These are phyloP conservation scores for Hevea brasiliensis DNA, from an alignment of 345 rosid genomes.

Conservation along the genomic window DNA sequence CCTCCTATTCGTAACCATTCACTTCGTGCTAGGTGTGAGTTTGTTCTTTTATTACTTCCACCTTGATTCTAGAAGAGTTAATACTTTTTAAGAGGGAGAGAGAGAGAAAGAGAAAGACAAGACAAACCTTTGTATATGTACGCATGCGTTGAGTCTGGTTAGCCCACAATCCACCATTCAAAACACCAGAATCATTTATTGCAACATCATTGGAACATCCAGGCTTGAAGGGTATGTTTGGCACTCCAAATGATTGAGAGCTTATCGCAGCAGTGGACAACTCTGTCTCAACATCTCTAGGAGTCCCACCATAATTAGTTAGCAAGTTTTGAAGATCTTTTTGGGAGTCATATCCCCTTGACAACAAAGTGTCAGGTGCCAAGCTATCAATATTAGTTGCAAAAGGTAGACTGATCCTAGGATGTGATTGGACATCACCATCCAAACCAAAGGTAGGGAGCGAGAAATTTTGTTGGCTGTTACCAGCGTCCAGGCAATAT, in stretches of 20 bases:
- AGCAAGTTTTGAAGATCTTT: slow-evolving; percentile 96
- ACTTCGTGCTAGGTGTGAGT: neutral
- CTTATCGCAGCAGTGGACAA: slow-evolving; percentile 82
- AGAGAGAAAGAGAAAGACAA: too few relatives aligned
- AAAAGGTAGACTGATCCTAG: slow-evolving; percentile 62
- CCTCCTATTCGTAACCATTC: too few relatives aligned
- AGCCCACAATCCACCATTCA: slow-evolving; percentile 79
- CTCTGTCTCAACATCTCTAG: slow-evolving; percentile 86
- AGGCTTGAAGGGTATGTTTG: slow-evolving; percentile 69
- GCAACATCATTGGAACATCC: slow-evolving; percentile 72
- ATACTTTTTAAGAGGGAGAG: neutral
- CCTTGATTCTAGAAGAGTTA: neutral
- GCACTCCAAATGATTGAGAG: slow-evolving; percentile 88
- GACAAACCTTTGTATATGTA: slow-evolving; percentile 86
- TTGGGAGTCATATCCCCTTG: slow-evolving; percentile 86
- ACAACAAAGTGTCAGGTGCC: slow-evolving; percentile 73
- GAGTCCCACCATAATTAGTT: slow-evolving; percentile 68
- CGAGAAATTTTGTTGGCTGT: slow-evolving; percentile 68
- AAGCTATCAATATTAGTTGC: slow-evolving; percentile 61
- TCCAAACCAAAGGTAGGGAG: slow-evolving; percentile 76
- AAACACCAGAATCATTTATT: slow-evolving; percentile 71
- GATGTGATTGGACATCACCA: slow-evolving; percentile 69
- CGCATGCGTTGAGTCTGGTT: slow-evolving; percentile 87
- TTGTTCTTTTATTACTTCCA: neutral
- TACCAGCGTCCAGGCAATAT: slow-evolving; percentile 75